phyloP scores from a whole-genome alignment of 208 protist genomes.

The Tritrichomonas foetus region DNA sequence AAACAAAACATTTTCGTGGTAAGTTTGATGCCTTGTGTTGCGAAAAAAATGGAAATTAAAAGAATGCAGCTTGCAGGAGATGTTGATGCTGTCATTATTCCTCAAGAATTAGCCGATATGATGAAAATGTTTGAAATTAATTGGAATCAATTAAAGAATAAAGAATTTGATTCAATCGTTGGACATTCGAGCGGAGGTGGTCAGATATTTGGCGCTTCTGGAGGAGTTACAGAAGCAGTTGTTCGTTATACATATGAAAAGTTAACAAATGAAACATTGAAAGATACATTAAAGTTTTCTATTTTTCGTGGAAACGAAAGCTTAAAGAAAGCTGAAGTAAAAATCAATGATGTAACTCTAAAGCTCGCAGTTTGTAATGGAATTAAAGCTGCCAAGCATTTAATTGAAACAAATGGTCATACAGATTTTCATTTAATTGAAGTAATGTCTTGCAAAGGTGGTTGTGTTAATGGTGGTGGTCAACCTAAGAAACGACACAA shows the following conservation, averaged over 20 bases:
- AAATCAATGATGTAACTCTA: background rate
- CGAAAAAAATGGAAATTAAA: slow-evolving; percentile 41
- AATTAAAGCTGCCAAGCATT: background rate
- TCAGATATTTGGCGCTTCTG: slow-evolving; percentile 46
- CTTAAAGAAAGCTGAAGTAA: background rate
- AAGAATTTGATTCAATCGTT: background rate
- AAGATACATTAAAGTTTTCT: too few species aligned
- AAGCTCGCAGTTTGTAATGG: background rate
- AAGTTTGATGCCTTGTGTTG: slow-evolving; percentile 55
- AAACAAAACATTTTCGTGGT: background rate
- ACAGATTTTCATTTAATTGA: background rate
- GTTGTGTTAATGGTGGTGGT: background rate
- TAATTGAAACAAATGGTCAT: background rate
- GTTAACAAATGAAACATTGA: background rate
- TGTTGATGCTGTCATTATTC: slow-evolving; percentile 53
- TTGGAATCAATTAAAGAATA: slow-evolving; percentile 30
- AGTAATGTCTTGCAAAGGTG: background rate
- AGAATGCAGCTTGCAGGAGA: background rate
- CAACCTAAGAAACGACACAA: too few species aligned
- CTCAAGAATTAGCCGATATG: slow-evolving; percentile 50
- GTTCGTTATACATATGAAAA: slow-evolving; percentile 45
- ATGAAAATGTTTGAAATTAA: slow-evolving; percentile 1
- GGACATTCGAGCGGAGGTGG: background rate
- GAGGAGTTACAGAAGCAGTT: slow-evolving; percentile 60
- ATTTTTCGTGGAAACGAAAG: background rate